A percentile compares a stretch with the other conserved stretches of the same genome.
These are phyloP conservation scores for Ascochyta lentis DNA, from an alignment of 2,329 filamentous ascomycete genomes.

Conservation along the genomic window DNA sequence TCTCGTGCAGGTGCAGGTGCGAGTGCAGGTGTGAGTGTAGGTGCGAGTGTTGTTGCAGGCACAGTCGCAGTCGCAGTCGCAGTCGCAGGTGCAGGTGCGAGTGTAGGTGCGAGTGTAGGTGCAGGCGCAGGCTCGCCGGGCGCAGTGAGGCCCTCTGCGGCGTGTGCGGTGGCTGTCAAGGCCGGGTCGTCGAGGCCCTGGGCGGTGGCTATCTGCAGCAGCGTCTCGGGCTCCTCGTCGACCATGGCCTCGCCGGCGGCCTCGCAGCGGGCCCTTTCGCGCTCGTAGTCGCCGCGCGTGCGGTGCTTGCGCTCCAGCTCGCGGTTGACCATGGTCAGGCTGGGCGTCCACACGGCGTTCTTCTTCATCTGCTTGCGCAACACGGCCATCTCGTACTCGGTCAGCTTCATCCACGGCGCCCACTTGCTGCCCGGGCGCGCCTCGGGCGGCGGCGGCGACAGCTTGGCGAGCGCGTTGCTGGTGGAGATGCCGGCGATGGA, in stretches of 20 bases:
- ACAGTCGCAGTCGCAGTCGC: too few species aligned
- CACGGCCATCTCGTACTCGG: constrained; percentile 72
- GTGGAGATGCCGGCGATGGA: constrained; percentile 65
- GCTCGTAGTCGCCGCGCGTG: constrained; percentile 54
- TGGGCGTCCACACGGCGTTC: constrained; percentile 84
- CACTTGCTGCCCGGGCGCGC: constrained; percentile 66
- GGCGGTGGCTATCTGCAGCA: constrained; percentile 31
- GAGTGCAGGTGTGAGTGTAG: not conserved
- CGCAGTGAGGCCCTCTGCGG: constrained; percentile 14
- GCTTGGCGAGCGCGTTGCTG: constrained; percentile 65
- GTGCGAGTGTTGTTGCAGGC: not conserved
- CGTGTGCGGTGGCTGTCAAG: constrained; percentile 20
- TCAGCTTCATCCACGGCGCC: constrained; percentile 68
- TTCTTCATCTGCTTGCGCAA: constrained; percentile 90
- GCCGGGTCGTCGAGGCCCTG: constrained; percentile 26
- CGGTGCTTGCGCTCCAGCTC: constrained; percentile 76
- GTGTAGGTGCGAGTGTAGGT: not conserved
- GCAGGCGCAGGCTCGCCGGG: constrained; percentile 18
- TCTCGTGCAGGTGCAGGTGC: constrained; percentile 50
- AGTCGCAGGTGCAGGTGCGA: not conserved
- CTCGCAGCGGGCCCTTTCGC: constrained; percentile 63
- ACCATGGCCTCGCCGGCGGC: constrained; percentile 71
- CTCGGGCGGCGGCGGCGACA: constrained; percentile 66
- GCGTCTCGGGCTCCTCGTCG: constrained; percentile 56
- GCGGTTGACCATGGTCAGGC: constrained; percentile 82